phyloP scores from a whole-genome alignment of 2,329 filamentous ascomycete species.

The Pyrenophora teres region DNA sequence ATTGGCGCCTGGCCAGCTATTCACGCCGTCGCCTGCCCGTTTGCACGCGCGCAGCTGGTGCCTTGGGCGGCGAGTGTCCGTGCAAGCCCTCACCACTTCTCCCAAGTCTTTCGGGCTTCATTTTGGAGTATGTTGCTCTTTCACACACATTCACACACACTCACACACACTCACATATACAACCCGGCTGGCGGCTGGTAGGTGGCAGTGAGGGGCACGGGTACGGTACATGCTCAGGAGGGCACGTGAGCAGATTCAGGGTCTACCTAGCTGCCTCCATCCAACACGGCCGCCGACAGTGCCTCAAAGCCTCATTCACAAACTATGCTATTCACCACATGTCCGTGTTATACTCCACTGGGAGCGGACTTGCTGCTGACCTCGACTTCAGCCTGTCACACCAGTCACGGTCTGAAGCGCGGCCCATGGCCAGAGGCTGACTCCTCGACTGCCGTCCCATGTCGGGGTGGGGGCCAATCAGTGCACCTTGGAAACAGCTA shows the following conservation, averaged over 20 bases:
- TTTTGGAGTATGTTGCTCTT: background rate
- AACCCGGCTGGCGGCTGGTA: background rate
- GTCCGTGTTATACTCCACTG: background rate
- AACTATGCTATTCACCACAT: conserved; percentile 6
- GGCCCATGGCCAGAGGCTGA: conserved; percentile 25
- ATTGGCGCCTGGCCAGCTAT: conserved; percentile 17
- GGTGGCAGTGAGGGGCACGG: conserved; percentile 18
- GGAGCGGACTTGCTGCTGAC: background rate
- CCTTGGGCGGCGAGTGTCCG: background rate
- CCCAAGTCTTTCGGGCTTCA: background rate
- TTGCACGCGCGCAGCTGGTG: conserved; percentile 7
- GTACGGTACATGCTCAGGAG: background rate
- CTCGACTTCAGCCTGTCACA: conserved; percentile 22
- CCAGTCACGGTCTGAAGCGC: conserved; percentile 31
- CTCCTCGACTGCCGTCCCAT: conserved; percentile 12
- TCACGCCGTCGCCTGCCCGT: conserved; percentile 23
- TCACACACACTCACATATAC: no score
- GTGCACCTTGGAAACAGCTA: conserved; percentile 37
- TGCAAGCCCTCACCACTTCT: background rate
- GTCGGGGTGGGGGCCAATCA: conserved; percentile 36
- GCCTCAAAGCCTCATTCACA: conserved; percentile 5
- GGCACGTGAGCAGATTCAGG: conserved; percentile 21
- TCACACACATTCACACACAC: background rate
- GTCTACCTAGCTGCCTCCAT: background rate
- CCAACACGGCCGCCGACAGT: background rate